These are phyloP conservation scores for Trypanosoma platydactyli DNA, from an alignment of 208 protist species.

Conservation along the genomic window DNA sequence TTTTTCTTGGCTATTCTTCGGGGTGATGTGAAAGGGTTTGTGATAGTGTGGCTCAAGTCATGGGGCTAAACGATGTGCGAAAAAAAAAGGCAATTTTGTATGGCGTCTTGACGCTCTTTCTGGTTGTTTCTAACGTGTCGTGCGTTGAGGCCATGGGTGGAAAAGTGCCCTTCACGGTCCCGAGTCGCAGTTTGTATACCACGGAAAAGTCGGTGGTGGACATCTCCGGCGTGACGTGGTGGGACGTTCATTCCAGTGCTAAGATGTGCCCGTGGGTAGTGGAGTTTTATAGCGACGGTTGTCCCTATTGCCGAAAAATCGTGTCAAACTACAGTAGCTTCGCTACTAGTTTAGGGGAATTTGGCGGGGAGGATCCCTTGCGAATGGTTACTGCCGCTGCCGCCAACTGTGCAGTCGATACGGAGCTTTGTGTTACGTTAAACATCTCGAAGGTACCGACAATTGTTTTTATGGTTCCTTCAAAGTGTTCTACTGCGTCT, in stretches of 20 bases:
- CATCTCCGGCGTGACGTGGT: conserved; percentile 9
- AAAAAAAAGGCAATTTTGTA: background rate
- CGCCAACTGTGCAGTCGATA: conserved; percentile 50
- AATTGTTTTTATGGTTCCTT: conserved; percentile 37
- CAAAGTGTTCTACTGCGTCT: background rate
- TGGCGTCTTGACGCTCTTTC: background rate
- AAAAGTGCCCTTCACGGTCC: background rate
- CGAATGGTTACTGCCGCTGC: conserved; percentile 17
- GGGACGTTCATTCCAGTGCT: conserved; percentile 16
- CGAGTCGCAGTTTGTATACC: conserved; percentile 21
- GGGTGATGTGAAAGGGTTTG: background rate
- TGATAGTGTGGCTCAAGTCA: too few relatives aligned
- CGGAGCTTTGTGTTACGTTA: conserved; percentile 30
- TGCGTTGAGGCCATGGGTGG: background rate
- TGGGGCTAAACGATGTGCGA: too few relatives aligned
- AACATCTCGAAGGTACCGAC: conserved; percentile 33
- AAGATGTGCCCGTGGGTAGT: conserved; percentile 57
- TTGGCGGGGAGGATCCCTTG: conserved; percentile 18
- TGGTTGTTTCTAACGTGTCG: background rate
- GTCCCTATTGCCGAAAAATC: conserved; percentile 51
- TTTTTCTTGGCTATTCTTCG: conserved; percentile 13
- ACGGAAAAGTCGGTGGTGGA: conserved; percentile 30
- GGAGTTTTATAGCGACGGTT: conserved; percentile 52
- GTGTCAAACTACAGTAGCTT: conserved; percentile 35
- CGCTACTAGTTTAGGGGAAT: conserved; percentile 9